Conservation (phyloP, 306 rosid species). For the Fragaria ananassa region DNA sequence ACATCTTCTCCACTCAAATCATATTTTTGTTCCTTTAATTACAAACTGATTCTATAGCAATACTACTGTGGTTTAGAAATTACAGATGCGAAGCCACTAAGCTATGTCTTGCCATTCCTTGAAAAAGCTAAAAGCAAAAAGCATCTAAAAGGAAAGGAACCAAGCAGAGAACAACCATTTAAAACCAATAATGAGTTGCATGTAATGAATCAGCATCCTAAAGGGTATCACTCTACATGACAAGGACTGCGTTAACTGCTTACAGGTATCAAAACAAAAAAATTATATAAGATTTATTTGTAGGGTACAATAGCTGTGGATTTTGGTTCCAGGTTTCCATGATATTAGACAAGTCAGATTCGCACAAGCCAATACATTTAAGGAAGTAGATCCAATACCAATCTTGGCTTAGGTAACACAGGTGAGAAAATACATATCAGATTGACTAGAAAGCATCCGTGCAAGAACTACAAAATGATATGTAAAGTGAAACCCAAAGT, state of each 20-base stretch:
- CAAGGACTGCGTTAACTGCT: not conserved
- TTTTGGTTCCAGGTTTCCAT: not conserved
- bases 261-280: not conserved
- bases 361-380: not conserved
- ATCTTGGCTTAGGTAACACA: not conserved
- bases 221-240: not conserved
- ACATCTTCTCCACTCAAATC: not conserved
- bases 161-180: not conserved
- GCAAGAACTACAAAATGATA: not conserved
- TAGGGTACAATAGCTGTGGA: not conserved
- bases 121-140: not conserved
- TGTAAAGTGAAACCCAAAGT: not conserved
- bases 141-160: not conserved
- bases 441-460: not conserved
- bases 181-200: not conserved
- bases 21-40: not conserved
- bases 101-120: not conserved
- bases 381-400: not conserved
- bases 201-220: not conserved
- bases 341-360: not conserved
- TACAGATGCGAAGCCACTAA: not conserved
- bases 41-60: not conserved
- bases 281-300: not conserved
- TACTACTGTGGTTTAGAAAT: not conserved
- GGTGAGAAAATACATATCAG: not conserved